Conservation (phyloP, 306 rosid genomes). For the Prunus persica region DNA sequence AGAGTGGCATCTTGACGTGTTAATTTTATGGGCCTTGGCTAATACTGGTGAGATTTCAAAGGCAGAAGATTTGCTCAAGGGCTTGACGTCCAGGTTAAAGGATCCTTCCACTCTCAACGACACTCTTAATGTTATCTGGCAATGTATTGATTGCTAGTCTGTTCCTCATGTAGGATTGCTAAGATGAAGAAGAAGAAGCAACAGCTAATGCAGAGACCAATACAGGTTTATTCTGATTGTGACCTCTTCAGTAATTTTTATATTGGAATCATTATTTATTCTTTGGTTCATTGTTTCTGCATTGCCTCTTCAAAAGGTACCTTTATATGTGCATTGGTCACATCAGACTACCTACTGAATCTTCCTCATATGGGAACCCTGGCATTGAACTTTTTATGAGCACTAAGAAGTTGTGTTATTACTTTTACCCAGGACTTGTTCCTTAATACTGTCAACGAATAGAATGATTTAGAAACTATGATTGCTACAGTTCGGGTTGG, state of each 20-base stretch:
- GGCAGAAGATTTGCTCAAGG: constrained; percentile 63
- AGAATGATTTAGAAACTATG: not conserved
- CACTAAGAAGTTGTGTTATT: not conserved
- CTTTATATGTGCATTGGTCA: not conserved
- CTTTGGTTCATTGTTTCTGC: not conserved
- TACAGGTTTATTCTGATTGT: constrained; percentile 48
- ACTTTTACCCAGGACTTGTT: not conserved
- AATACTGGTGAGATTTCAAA: constrained; percentile 44
- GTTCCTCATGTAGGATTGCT: constrained; percentile 39
- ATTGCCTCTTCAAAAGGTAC: not conserved
- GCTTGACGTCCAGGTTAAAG: constrained; percentile 63
- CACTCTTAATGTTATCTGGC: not conserved
- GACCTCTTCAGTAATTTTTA: not conserved
- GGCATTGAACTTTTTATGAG: not conserved
- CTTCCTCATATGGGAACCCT: not conserved
- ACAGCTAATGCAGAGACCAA: constrained; percentile 53
- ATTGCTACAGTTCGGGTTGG: not conserved
- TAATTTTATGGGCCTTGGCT: constrained; percentile 75
- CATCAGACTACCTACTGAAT: not conserved
- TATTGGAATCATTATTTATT: not conserved
- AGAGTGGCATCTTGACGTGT: constrained; percentile 73
- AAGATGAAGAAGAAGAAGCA: constrained; percentile 60
- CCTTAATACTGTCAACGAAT: not conserved
- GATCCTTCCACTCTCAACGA: constrained; percentile 18
- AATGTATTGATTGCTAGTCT: not conserved